Conservation (phyloP, 2,329 filamentous ascomycete genomes). For the Pezicula carpinea region DNA sequence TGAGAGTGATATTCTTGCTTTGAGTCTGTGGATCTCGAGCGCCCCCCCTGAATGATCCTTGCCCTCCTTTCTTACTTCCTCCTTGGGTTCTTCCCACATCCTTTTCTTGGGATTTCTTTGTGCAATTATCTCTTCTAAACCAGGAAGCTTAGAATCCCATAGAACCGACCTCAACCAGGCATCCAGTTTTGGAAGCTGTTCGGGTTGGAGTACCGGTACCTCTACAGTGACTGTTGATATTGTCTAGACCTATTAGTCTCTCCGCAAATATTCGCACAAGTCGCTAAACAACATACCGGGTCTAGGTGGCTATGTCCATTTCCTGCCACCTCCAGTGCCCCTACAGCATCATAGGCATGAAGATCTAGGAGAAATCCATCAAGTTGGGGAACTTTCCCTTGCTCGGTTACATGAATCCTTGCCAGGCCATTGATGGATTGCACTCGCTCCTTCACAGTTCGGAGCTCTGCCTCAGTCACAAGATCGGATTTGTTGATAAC, state of each 20-base stretch:
- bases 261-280: background rate
- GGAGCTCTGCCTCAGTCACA: slow-evolving; percentile 65
- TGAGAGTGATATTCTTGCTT: slow-evolving; percentile 67
- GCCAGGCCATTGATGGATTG: slow-evolving; percentile 86
- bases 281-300: slow-evolving; percentile 51
- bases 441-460: slow-evolving; percentile 66
- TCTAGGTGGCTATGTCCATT: slow-evolving; percentile 92
- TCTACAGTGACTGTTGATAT: slow-evolving; percentile 79
- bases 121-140: background rate
- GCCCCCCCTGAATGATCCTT: slow-evolving; percentile 28
- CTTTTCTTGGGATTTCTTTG: slow-evolving; percentile 11
- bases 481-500: slow-evolving; percentile 93
- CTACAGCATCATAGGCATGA: slow-evolving; percentile 85
- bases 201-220: slow-evolving; percentile 52
- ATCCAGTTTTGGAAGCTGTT: slow-evolving; percentile 64
- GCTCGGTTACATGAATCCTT: slow-evolving; percentile 75
- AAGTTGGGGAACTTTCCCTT: slow-evolving; percentile 73
- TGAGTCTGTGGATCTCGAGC: slow-evolving; percentile 81
- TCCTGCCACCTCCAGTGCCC: slow-evolving; percentile 62
- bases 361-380: slow-evolving; percentile 86
- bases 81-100: slow-evolving; percentile 25
- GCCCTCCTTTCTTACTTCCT: background rate
- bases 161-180: slow-evolving; percentile 77
- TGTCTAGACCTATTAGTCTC: slow-evolving; percentile 43
- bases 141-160: slow-evolving; percentile 70